These are phyloP conservation scores for Mallotus japonicus DNA, from an alignment of 441 rosid genomes.

Conservation along the genomic window DNA sequence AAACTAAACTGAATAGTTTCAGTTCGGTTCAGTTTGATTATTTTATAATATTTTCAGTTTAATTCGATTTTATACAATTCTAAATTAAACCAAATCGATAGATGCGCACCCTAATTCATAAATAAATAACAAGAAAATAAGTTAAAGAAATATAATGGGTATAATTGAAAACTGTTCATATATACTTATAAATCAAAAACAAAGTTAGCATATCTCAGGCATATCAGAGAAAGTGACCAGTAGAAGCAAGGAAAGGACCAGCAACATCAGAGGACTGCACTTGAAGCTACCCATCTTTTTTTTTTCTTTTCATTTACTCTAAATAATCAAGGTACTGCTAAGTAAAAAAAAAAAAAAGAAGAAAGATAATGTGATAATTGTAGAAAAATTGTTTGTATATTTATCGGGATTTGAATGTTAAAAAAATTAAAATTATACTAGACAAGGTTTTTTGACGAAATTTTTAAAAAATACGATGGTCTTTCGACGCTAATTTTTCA, in stretches of 20 bases:
- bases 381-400: neutral
- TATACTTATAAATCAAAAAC: neutral
- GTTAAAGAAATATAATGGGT: neutral
- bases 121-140: neutral
- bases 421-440: too few relatives aligned
- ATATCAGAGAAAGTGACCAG: constrained; percentile 4
- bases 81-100: too few relatives aligned
- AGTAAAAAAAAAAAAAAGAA: neutral
- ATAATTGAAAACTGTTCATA: neutral
- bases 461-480: too few relatives aligned
- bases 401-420: constrained; percentile 5
- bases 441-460: too few relatives aligned
- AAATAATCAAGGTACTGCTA: neutral
- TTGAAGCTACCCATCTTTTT: neutral
- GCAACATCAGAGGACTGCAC: neutral
- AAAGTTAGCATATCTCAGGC: neutral
- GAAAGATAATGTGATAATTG: neutral
- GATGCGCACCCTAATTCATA: too few relatives aligned
- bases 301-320: neutral
- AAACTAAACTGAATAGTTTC: too few relatives aligned
- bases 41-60: too few relatives aligned
- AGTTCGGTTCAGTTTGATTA: too few relatives aligned
- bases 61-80: too few relatives aligned
- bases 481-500: too few relatives aligned
- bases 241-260: neutral